Evolutionary conservation across 164 flowering plant genomes (phyloP), one percentile per base, ranked within the genome.

Genomic region (Macadamia tetraphylla): DNA sequence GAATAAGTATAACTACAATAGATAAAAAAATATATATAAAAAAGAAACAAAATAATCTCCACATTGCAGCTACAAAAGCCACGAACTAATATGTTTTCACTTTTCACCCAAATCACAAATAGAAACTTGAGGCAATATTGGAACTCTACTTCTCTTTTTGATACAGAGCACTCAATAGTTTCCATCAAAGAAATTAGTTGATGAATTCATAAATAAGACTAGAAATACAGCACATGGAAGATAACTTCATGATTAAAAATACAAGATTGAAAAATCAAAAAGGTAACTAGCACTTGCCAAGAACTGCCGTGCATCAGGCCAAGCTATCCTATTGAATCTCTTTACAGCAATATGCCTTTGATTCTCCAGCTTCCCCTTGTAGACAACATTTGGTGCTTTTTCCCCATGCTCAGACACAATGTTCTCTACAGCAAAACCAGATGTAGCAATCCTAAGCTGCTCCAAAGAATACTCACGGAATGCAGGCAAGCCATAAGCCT

Each of bases 221-320:
- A 14, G 18, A 53, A 53, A 12, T 53, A 14, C 57, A 11, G 13
- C 9, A 53, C 14, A 6, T 12, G 57, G 18, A 53, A 53, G 17
- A 51, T 15, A 10, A 9, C 17, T 51, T 10, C 17, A 17, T 3
- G n/a, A 14, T 53, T n/a, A 53, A 14, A 17, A 53, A 53, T 46
- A 46, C 13, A 11, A 1, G 51, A 46, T 9, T 46, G 12, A 46
- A 35, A 46, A 59, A 7, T 55, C 13, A 5, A 18, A 23, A 10
- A 9, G 14, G 43, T 10, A 32, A 61, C 44, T 18, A 35, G 15
- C 2, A 17, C 71, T 53, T 76, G 86, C 98, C 90, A 91, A 62
- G 76, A 93, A 93, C 75, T 93, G 98, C 9, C 88, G 75, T 29
- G 88, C 59, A 84, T 93, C 98, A 29, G 94, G 96, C 98, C 98